phyloP scores from a whole-genome alignment of 169 alveolate genomes.

The Neospora caninum region DNA sequence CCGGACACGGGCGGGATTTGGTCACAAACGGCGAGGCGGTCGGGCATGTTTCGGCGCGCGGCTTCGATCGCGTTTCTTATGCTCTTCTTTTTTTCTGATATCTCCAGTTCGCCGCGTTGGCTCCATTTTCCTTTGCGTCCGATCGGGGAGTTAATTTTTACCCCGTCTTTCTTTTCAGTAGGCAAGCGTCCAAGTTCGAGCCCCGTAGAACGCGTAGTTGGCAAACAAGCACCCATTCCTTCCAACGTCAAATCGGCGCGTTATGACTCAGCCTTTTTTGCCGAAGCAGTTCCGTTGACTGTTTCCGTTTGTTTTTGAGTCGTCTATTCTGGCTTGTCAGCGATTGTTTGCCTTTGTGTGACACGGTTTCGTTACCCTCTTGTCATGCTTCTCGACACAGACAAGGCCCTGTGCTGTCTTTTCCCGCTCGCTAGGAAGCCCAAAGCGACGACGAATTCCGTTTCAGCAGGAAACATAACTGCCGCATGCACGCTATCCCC shows the following conservation, averaged over 20 bases:
- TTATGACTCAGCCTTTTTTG: not conserved
- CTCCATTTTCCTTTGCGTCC: no score
- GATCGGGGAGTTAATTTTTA: no score
- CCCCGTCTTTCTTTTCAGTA: not conserved
- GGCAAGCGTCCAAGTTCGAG: not conserved
- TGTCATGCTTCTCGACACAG: not conserved
- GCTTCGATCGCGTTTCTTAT: no score
- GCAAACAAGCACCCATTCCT: not conserved
- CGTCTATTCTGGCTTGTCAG: not conserved
- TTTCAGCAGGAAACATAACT: not conserved
- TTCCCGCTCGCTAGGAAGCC: not conserved
- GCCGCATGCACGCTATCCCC: not conserved
- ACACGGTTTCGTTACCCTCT: not conserved
- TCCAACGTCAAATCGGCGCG: not conserved
- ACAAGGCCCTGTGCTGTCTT: conserved; percentile 9
- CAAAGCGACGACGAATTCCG: not conserved
- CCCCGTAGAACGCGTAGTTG: not conserved
- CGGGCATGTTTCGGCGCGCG: not conserved
- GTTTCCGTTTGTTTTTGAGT: not conserved
- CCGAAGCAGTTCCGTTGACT: not conserved
- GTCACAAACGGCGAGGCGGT: not conserved
- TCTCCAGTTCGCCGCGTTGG: no score
- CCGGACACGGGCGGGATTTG: not conserved
- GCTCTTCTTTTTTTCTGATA: no score
- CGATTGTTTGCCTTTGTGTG: not conserved